phyloP scores from a whole-genome alignment of 305 asterid genomes.

The Solanum hybrid region DNA sequence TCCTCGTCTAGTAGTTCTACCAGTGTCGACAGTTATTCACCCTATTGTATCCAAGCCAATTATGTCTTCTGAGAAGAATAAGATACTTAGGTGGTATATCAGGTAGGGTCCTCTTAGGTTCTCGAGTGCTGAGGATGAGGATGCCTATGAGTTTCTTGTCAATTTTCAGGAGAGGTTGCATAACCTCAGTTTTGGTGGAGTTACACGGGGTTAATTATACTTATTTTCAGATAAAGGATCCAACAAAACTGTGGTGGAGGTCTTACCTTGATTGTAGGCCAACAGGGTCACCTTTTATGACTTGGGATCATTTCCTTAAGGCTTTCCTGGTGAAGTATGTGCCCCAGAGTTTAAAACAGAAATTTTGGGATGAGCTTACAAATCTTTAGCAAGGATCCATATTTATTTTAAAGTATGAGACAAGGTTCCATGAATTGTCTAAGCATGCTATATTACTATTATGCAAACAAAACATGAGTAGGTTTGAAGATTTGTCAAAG shows the following conservation, averaged over 20 bases:
- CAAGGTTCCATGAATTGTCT: not conserved
- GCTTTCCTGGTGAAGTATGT: not conserved
- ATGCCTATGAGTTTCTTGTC: not conserved
- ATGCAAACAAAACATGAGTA: not conserved
- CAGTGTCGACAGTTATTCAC: not conserved
- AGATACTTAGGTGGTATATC: not conserved
- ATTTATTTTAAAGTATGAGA: not conserved
- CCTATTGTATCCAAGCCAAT: not conserved
- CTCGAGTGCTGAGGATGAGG: not conserved
- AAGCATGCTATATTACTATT: not conserved
- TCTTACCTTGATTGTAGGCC: not conserved
- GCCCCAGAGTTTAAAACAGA: not conserved
- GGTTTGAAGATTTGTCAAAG: not conserved
- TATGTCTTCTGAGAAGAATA: not conserved
- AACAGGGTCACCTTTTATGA: not conserved
- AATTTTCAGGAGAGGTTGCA: not conserved
- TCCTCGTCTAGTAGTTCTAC: not conserved
- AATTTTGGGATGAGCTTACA: too few relatives aligned
- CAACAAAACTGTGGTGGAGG: not conserved
- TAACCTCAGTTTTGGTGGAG: not conserved
- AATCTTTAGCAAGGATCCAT: not conserved
- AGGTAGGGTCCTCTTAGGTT: not conserved
- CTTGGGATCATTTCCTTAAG: not conserved
- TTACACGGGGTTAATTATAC: not conserved
- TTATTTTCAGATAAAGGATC: not conserved